These are phyloP conservation scores for Sporothrix protearum DNA, from an alignment of 2,329 filamentous ascomycete species.

Conservation along the genomic window DNA sequence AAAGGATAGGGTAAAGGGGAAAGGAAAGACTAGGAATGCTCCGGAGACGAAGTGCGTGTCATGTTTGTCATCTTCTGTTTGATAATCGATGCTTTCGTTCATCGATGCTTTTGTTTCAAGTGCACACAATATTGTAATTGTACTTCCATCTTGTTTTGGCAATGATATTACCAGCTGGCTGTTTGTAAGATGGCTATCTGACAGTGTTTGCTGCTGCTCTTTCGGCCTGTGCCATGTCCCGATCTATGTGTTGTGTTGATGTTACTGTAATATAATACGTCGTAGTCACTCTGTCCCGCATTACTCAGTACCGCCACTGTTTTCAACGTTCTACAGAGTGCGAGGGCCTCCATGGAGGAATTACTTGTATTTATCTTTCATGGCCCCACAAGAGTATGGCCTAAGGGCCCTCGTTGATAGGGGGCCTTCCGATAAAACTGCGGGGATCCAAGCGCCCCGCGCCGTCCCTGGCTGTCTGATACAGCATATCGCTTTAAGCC, in stretches of 20 bases:
- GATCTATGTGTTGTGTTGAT: not conserved
- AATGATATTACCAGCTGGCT: not conserved
- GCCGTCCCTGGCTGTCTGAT: conserved; percentile 6
- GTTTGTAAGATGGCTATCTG: not conserved
- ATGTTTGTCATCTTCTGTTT: not conserved
- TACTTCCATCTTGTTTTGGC: not conserved
- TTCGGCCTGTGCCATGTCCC: not conserved
- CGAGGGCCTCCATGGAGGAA: no score
- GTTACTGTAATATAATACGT: not conserved
- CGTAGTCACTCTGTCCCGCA: no score
- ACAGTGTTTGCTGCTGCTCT: not conserved
- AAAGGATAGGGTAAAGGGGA: no score
- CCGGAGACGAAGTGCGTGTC: not conserved
- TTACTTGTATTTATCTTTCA: no score
- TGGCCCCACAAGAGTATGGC: no score
- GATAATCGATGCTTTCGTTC: not conserved
- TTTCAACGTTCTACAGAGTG: not conserved
- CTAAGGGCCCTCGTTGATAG: not conserved
- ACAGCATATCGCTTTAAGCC: conserved; percentile 21
- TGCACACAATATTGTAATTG: not conserved
- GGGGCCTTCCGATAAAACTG: not conserved
- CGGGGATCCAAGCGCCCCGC: conserved; percentile 24
- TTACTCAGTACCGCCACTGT: not conserved
- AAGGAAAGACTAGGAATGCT: no score
- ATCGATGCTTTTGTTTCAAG: not conserved